These are phyloP conservation scores for Lactarius indigo DNA, from an alignment of 768 basidiomycete genomes.

Conservation along the genomic window DNA sequence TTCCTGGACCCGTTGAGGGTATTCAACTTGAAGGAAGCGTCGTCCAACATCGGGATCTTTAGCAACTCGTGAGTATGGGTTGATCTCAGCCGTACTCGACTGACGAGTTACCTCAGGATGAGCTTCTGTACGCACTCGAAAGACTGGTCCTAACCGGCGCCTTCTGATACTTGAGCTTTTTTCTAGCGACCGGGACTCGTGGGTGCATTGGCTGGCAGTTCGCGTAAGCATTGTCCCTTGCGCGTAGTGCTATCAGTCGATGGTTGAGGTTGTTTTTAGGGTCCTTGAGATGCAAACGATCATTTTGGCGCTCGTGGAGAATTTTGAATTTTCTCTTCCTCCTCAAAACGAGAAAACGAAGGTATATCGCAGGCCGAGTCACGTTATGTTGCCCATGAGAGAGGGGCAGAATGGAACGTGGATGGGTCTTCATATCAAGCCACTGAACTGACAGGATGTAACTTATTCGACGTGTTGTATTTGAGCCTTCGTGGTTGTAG, in stretches of 20 bases:
- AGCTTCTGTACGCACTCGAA: constrained; percentile 8
- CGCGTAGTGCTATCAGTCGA: neutral
- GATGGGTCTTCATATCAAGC: constrained; percentile 11
- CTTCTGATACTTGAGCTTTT: neutral
- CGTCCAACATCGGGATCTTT: constrained; percentile 3
- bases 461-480: neutral
- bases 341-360: neutral
- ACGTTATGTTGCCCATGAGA: constrained; percentile 7
- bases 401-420: neutral
- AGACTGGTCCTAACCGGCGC: neutral
- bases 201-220: constrained; percentile 5
- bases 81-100: neutral
- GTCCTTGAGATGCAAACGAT: constrained; percentile 16
- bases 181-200: neutral
- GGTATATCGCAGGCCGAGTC: constrained; percentile 3
- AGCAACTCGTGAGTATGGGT: constrained; percentile 2
- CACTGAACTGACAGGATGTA: neutral
- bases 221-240: neutral
- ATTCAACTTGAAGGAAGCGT: neutral
- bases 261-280: neutral
- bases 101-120: neutral
- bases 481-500: too few relatives aligned
- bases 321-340: neutral
- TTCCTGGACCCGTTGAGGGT: constrained; percentile 2
- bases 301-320: neutral